These are phyloP conservation scores for Pyricularia sp. DNA, from an alignment of 2,329 filamentous ascomycete genomes.

Conservation along the genomic window DNA sequence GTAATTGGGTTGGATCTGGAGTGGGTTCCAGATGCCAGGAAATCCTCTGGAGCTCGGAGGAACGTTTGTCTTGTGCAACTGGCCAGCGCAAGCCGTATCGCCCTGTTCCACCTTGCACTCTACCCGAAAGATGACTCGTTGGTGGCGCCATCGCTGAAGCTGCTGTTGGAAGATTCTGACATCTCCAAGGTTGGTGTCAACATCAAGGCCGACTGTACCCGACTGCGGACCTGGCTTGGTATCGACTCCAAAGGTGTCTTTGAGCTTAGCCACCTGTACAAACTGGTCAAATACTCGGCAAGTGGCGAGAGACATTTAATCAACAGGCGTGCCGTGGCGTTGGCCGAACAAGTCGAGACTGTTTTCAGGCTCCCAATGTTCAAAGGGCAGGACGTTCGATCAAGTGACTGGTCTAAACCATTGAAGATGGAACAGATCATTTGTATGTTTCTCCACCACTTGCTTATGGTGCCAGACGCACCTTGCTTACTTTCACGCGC, in stretches of 20 bases:
- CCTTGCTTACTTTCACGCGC: constrained; percentile 15
- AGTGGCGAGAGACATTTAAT: constrained; percentile 42
- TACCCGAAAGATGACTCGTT: constrained; percentile 51
- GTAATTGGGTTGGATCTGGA: constrained; percentile 87
- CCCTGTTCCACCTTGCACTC: constrained; percentile 69
- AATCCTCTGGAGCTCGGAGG: constrained; percentile 41
- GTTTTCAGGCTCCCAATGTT: constrained; percentile 64
- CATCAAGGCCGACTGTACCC: constrained; percentile 61
- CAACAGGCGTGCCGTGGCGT: constrained; percentile 55
- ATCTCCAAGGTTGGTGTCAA: constrained; percentile 71
- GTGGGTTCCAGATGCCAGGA: constrained; percentile 54
- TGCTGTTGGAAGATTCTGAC: constrained; percentile 60
- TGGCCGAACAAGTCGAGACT: constrained; percentile 63
- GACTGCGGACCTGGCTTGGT: constrained; percentile 56
- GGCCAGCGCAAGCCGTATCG: constrained; percentile 67
- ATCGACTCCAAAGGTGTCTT: constrained; percentile 60
- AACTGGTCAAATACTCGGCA: constrained; percentile 59
- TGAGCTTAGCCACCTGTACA: constrained; percentile 77
- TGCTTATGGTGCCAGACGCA: not conserved
- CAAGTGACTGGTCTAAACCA: constrained; percentile 62
- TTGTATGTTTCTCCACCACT: constrained; percentile 41
- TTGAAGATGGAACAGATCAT: constrained; percentile 57
- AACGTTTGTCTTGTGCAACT: constrained; percentile 80
- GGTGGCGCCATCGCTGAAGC: constrained; percentile 60
- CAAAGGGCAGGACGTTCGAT: constrained; percentile 62